Conservation (phyloP, 305 asterid species). For the Coffea humblotiana region DNA sequence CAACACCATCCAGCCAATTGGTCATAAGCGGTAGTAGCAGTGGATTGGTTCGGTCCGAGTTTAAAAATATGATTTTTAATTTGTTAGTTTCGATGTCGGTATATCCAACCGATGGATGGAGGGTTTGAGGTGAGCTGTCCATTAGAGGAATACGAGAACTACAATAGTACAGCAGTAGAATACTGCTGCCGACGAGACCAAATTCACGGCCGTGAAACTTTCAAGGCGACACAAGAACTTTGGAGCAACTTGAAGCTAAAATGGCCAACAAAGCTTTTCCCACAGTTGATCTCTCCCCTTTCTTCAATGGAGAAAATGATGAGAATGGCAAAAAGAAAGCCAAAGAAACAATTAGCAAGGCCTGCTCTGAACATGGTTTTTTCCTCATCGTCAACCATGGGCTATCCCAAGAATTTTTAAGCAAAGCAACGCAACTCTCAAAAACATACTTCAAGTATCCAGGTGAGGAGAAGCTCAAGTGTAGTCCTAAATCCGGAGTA, state of each 20-base stretch:
- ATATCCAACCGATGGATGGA: no score
- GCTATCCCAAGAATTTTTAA: conserved; percentile 41
- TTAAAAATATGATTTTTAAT: no score
- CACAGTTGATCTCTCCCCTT: conserved; percentile 55
- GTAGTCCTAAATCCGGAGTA: conserved; percentile 28
- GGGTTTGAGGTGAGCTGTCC: no score
- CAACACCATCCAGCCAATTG: no score
- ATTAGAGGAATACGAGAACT: no score
- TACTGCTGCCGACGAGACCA: no score
- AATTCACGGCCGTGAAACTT: no score
- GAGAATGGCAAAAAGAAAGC: conserved; percentile 36
- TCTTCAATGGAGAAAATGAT: conserved; percentile 30
- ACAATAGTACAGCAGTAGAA: no score
- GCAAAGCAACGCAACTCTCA: conserved; percentile 35
- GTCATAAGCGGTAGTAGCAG: no score
- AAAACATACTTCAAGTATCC: conserved; percentile 37
- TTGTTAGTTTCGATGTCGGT: no score
- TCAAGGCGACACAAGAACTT: no score
- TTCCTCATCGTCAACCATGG: conserved; percentile 60
- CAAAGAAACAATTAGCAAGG: conserved; percentile 31
- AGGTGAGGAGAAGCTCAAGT: conserved; percentile 45
- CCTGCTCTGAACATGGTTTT: conserved; percentile 55
- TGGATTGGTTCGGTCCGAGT: no score
- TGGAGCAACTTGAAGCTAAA: neutral
- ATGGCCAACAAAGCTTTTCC: conserved; percentile 38